Base-by-base conservation (phyloP, 2,329 filamentous ascomycete genomes). In the Hymenoscyphus linearis region DNA sequence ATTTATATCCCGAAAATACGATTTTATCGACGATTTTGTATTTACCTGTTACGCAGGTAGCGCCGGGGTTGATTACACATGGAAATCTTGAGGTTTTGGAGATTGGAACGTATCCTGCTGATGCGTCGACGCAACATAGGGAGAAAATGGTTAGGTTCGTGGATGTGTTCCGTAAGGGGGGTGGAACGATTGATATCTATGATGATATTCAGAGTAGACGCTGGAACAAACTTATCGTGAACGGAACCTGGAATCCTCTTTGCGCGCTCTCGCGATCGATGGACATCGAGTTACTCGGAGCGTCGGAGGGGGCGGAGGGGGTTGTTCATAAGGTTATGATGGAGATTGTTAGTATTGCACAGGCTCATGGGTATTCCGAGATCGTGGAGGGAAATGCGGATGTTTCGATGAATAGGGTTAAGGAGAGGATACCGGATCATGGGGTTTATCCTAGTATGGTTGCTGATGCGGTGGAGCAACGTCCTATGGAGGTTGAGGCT, bases 361-460 rank as follows among this genome's bases (percentile, higher is more conserved):
- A 78, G 18, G 82, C 82, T 57, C 77, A 82, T 69, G 84, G 65
- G 62, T 50, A 83, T 74, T 66, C 74, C 75, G 59, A 78, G 70
- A 89, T 96, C 56, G 90, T 96, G 65, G 90, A 96, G 71, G 92
- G 93, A 1, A 80, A 96, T 53, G 86, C 88, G n/a, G 88, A 85
- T 52, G 79, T 96, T 54, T 87, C 91, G 72, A 84, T 66, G 13
- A 60, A 62, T 14, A 57, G 63, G 27, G 79, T 75, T 67, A 75
- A 78, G 73, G 74, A 83, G 75, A 64, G 80, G 65, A 55, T 75
- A 50, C 36, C 55, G n/a, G 70, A 82, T 68, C 77, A 76, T 54
- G 73, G 77, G 0, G 76, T 77, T 34, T 69, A 74, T 14, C 78
- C 76, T 56, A 81, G 79, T 63, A 87, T 87, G 85, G 77, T 82